phyloP scores from a whole-genome alignment of 345 rosid species.

The Populus deltoides region DNA sequence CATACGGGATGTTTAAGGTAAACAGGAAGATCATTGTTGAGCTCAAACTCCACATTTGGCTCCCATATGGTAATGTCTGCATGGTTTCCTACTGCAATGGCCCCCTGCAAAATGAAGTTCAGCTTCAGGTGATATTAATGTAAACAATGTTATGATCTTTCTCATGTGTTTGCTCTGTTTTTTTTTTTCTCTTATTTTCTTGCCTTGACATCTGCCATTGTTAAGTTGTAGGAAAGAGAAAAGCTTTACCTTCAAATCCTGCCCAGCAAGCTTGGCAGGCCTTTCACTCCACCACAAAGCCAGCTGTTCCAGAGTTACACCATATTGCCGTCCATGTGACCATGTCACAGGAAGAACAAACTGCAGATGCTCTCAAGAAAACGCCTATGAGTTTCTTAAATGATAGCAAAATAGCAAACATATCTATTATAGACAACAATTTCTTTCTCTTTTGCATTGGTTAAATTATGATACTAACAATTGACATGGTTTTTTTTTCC shows the following conservation, averaged over 20 bases:
- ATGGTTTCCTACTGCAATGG: slow-evolving; percentile 62
- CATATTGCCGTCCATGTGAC: slow-evolving; percentile 73
- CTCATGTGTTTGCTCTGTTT: not conserved
- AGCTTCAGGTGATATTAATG: slow-evolving; percentile 1
- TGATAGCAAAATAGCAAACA: not conserved
- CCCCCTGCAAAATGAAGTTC: slow-evolving; percentile 49
- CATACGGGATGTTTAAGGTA: slow-evolving; percentile 75
- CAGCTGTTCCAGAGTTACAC: slow-evolving; percentile 66
- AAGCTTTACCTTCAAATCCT: slow-evolving; percentile 52
- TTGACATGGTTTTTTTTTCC: not conserved
- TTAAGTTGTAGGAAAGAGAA: not conserved
- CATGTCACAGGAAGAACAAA: slow-evolving; percentile 93
- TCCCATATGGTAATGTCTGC: slow-evolving; percentile 90
- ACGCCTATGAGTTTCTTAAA: slow-evolving; percentile 21
- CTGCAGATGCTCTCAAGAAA: slow-evolving; percentile 49
- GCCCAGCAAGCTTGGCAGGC: slow-evolving; percentile 85
- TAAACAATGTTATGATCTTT: not conserved
- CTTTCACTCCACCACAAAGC: slow-evolving; percentile 87
- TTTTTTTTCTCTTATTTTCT: not conserved
- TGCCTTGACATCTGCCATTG: not conserved
- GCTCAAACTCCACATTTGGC: slow-evolving; percentile 63
- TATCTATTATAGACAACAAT: too few relatives aligned
- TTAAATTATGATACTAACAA: not conserved
- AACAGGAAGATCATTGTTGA: slow-evolving; percentile 58
- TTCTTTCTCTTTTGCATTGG: not conserved